Evolutionary conservation across 306 rosid genomes (phyloP), one percentile per base, ranked within the genome.

Genomic region (Castanea sativa): DNA sequence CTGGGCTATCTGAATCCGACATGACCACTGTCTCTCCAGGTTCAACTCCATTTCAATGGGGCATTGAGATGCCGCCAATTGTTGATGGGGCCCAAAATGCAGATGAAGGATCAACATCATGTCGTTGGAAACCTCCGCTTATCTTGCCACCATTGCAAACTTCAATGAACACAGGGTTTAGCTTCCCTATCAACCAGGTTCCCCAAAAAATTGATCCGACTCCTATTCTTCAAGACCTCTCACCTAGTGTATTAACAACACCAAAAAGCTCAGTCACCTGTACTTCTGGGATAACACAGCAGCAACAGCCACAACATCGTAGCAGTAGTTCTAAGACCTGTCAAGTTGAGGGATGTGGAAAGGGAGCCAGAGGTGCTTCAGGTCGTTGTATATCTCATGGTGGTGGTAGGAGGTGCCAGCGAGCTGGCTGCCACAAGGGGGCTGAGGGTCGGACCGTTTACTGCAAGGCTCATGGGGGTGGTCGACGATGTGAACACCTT

Each of bases 391-490:
- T 94, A 71, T 94, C 98, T 43, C 98, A 94, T 76, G 98, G 98
- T 74, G 98, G 98, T 41, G 98, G 98, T 74, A 84, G 98, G 74
- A 90, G 98, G 85, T 94, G 98, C 81, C 97, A 94, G 78, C 92
- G 86, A 87, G 83, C 80, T 77, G 98, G 97, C n/a, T 94, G 98
- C 86, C 94, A 88, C 85, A 94, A 94, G 79, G 98, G 98, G 64
- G 97, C 98, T 1, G 98, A 94, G 88, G 98, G 98, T 65, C 92
- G 98, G 14, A 94, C 98, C 6, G 98, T 89, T 72, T 94, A 91
- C 83, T 94, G 98, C 85, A 94, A 94, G 91, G 98, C 98, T 79
- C 98, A 94, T 75, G 98, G 98, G 80, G 98, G 98, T 25, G 98
- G 98, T n/a, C 87, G 98, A 53, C 90, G 98, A 61, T 94, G 98